phyloP scores from a whole-genome alignment of 2,329 filamentous ascomycete genomes.

The Calonectria honghensis region DNA sequence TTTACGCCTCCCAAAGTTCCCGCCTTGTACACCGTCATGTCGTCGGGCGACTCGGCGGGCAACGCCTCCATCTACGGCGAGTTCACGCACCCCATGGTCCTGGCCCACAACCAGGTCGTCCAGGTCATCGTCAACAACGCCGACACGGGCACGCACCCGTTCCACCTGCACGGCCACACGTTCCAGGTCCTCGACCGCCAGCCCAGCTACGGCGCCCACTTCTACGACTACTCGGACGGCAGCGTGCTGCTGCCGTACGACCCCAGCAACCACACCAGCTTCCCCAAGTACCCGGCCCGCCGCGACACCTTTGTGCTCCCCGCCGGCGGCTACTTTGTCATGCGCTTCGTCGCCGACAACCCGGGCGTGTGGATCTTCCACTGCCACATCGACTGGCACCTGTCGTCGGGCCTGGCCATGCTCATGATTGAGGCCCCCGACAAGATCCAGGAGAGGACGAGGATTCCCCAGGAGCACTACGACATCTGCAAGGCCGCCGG shows the following conservation, averaged over 20 bases:
- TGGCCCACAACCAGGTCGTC: conserved; percentile 80
- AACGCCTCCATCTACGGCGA: conserved; percentile 79
- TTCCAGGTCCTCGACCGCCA: conserved; percentile 80
- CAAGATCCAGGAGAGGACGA: conserved; percentile 75
- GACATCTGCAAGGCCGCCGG: conserved; percentile 73
- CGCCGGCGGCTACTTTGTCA: conserved; percentile 80
- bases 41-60: conserved; percentile 74
- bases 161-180: conserved; percentile 86
- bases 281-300: conserved; percentile 76
- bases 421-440: conserved; percentile 79
- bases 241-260: conserved; percentile 66
- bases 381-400: conserved; percentile 88
- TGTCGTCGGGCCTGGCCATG: conserved; percentile 78
- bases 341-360: conserved; percentile 80
- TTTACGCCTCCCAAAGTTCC: conserved; percentile 86
- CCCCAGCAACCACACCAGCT: conserved; percentile 62
- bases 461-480: conserved; percentile 76
- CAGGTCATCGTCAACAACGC: conserved; percentile 86
- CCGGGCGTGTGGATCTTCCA: conserved; percentile 84
- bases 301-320: conserved; percentile 81
- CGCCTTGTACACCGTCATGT: conserved; percentile 84
- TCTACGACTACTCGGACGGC: conserved; percentile 73
- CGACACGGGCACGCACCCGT: conserved; percentile 82
- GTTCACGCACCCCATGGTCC: conserved; percentile 79
- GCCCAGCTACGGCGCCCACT: conserved; percentile 29